These are phyloP conservation scores for Chalaropsis thielavioides DNA, from an alignment of 2,329 filamentous ascomycete genomes.

Conservation along the genomic window DNA sequence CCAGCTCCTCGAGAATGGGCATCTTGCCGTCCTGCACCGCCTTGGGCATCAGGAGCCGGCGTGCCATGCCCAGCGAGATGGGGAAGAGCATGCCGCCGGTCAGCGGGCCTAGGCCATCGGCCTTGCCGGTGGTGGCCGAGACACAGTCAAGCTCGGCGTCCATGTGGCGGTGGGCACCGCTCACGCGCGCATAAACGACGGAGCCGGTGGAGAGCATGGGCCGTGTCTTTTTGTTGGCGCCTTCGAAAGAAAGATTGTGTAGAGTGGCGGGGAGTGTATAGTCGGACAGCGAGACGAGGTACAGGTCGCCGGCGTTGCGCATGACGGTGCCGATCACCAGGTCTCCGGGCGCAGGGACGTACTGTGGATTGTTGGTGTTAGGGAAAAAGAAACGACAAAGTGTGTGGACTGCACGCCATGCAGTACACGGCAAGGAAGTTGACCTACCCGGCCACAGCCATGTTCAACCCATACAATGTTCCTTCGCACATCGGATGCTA, in stretches of 20 bases:
- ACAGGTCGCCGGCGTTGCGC: constrained; percentile 60
- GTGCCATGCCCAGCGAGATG: constrained; percentile 67
- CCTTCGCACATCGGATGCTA: constrained; percentile 55
- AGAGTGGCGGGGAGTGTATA: constrained; percentile 53
- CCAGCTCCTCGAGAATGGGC: constrained; percentile 66
- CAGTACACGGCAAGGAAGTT: constrained; percentile 19
- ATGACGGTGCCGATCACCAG: constrained; percentile 78
- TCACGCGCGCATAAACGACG: constrained; percentile 77
- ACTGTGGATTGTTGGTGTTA: constrained; percentile 34
- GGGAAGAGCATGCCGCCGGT: constrained; percentile 75
- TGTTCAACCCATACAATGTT: constrained; percentile 67
- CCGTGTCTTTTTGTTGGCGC: constrained; percentile 79
- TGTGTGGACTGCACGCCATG: not conserved
- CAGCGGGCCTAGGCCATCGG: constrained; percentile 73
- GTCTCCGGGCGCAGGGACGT: constrained; percentile 65
- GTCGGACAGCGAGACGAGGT: constrained; percentile 61
- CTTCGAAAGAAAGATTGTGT: constrained; percentile 83
- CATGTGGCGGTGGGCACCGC: constrained; percentile 63
- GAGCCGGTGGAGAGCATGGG: constrained; percentile 61
- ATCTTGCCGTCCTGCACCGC: constrained; percentile 48
- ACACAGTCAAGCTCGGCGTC: constrained; percentile 87
- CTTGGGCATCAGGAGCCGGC: constrained; percentile 55
- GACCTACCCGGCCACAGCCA: constrained; percentile 50
- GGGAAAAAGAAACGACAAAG: constrained; percentile 5
- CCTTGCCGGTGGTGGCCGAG: constrained; percentile 70